phyloP scores from a whole-genome alignment of 2,329 filamentous ascomycete species.

The Blastomyces emzantsi region DNA sequence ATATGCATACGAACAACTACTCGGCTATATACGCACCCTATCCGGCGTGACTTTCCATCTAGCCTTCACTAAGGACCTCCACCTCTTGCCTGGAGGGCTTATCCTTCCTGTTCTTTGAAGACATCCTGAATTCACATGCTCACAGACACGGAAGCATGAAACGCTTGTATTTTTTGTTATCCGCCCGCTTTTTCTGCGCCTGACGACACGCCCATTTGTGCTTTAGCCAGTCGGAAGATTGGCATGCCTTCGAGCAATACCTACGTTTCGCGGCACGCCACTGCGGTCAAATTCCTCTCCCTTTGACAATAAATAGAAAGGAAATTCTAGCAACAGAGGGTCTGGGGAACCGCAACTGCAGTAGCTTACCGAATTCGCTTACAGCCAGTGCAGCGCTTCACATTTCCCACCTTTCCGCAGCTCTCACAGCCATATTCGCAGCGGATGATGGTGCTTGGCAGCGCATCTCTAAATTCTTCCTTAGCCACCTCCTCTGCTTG shows the following conservation, averaged over 20 bases:
- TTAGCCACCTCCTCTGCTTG: neutral
- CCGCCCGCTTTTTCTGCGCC: conserved; percentile 6
- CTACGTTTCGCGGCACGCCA: neutral
- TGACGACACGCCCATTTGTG: conserved; percentile 10
- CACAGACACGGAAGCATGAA: neutral
- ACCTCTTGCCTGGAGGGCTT: neutral
- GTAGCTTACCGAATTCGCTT: conserved; percentile 1
- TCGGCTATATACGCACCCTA: too few relatives aligned
- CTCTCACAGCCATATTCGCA: neutral
- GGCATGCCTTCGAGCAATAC: conserved; percentile 9
- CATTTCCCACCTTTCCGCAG: neutral
- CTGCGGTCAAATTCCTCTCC: neutral
- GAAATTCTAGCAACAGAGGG: neutral
- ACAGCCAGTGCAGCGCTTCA: neutral
- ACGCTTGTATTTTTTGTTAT: neutral
- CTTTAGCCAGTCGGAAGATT: neutral
- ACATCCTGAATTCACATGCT: neutral
- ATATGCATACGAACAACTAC: too few relatives aligned
- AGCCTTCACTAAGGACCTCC: too few relatives aligned
- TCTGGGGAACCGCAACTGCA: neutral
- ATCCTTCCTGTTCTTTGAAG: neutral
- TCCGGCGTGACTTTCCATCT: too few relatives aligned
- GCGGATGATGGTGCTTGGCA: neutral
- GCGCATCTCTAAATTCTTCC: neutral
- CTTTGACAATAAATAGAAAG: neutral